phyloP scores from a whole-genome alignment of 225 moss, liverwort and hornwort species.

The Sphagnum contortum region DNA sequence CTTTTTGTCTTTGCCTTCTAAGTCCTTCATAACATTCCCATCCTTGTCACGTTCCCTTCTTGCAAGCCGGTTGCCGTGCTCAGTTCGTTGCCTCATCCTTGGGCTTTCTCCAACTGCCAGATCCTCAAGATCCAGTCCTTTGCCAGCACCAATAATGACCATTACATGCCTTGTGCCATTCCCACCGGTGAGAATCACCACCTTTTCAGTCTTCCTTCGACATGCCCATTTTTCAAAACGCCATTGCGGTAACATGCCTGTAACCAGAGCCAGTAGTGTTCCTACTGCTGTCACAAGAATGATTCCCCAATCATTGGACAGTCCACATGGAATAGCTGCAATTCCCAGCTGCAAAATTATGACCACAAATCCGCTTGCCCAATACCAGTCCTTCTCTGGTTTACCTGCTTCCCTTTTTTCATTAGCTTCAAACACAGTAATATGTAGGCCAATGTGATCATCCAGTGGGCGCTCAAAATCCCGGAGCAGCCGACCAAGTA shows the following conservation, averaged over 20 bases:
- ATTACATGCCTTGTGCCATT: conserved; percentile 14
- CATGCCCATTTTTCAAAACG: conserved; percentile 5
- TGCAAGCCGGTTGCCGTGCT: neutral
- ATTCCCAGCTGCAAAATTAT: conserved; percentile 6
- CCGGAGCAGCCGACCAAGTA: conserved; percentile 8
- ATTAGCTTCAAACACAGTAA: neutral
- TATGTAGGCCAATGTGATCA: neutral
- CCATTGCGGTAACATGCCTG: conserved; percentile 9
- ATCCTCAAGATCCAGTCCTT: conserved; percentile 8
- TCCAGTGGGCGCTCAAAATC: conserved; percentile 2
- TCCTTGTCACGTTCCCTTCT: neutral
- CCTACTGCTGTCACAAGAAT: conserved; percentile 1
- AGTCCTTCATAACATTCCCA: neutral
- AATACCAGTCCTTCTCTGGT: conserved; percentile 3
- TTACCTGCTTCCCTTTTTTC: neutral
- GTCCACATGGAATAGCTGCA: conserved; percentile 1
- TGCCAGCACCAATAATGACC: neutral
- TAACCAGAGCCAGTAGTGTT: conserved; percentile 5
- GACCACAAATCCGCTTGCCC: neutral
- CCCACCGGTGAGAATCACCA: conserved; percentile 1
- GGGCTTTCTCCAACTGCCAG: conserved; percentile 5
- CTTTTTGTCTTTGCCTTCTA: neutral
- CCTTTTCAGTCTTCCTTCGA: neutral
- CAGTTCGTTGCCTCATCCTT: conserved; percentile 1
- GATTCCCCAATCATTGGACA: conserved; percentile 5